Base-by-base conservation (phyloP, 208 protist species). In the Phytomonas sp. region DNA sequence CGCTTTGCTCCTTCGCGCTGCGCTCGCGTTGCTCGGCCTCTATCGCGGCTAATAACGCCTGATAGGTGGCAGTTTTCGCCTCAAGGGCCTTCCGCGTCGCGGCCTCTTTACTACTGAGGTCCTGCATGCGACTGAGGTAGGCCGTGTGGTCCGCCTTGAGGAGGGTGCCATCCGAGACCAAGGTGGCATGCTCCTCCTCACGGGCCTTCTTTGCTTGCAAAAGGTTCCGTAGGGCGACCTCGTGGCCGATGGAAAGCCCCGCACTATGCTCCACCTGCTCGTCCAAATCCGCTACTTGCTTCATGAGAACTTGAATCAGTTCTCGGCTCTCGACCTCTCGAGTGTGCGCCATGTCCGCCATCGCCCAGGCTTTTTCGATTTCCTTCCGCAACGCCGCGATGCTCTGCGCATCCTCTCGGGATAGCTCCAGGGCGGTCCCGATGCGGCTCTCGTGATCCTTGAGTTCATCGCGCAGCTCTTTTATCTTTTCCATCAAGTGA, bases 321-420 rank as follows among this genome's bases (percentile, higher is more conserved):
- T 99, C 93, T 51, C 91, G 96, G 30, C 97, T 96, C 66, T 95
- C 85, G 73, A 87, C 89, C 82, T 99, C 98, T 72, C 98, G 97
- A 67, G 98, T 89, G 80, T 99, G 96, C 15, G 97, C 95, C 32
- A 90, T 86, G 72, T 99, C 97, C 0, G 99, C 97, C 81, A 99
- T 96, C 63, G 98, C 96, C 97, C 97, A 99, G 13, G 97, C 97
- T 74, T 98, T 86, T 53, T 99, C 97, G 72, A 99, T 97, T 74
- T 99, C 96, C 28, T 86, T 92, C 28, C 97, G 96, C 36, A 99
- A 81, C 13, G 77, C 76, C 0, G 78, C 75, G 65, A 99, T 99
- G 3, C 93, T 96, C 37, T 97, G 89, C 73, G 98, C 92, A 68
- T 99, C 98, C 75, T 99, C 93, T 66, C 97, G 88, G 17, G 93